phyloP scores from a whole-genome alignment of 108 stramenopile species.

The Stephanodiscus triporus region DNA sequence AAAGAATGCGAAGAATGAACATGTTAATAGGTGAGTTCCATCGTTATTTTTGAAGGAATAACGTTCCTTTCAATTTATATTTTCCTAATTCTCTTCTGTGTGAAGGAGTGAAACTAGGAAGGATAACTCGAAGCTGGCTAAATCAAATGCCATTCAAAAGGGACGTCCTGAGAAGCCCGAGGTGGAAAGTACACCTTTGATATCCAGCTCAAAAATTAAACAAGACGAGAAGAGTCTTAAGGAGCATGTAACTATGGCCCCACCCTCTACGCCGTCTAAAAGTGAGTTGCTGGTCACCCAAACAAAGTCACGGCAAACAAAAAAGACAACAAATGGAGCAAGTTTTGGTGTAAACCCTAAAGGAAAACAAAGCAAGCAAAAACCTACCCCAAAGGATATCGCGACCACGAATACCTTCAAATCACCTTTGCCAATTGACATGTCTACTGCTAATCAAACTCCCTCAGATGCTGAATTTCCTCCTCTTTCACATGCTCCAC shows the following conservation, averaged over 20 bases:
- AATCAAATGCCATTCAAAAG: neutral
- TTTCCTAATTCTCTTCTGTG: neutral
- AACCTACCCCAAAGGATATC: conserved; percentile 2
- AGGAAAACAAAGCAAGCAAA: conserved; percentile 19
- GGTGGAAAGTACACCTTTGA: neutral
- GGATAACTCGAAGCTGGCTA: neutral
- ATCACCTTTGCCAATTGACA: neutral
- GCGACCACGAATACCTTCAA: neutral
- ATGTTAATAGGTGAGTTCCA: conserved; percentile 4
- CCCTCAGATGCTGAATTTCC: conserved; percentile 18
- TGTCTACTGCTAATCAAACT: neutral
- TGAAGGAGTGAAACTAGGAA: conserved; percentile 11
- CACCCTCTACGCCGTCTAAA: neutral
- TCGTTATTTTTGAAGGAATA: neutral
- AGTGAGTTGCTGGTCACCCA: conserved; percentile 1
- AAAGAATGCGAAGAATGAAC: conserved; percentile 9
- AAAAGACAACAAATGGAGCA: conserved; percentile 11
- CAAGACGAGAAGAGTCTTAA: neutral
- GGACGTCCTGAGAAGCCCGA: neutral
- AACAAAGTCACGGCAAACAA: conserved; percentile 15
- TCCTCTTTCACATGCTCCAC: conserved; percentile 21
- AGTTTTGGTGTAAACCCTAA: conserved; percentile 4
- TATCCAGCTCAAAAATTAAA: neutral
- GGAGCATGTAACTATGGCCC: neutral
- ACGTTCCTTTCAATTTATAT: neutral